A percentile compares a stretch with the other conserved stretches of the same genome.
phyloP scores from a whole-genome alignment of 164 flowering plant species.

The Cinnamomum chago region DNA sequence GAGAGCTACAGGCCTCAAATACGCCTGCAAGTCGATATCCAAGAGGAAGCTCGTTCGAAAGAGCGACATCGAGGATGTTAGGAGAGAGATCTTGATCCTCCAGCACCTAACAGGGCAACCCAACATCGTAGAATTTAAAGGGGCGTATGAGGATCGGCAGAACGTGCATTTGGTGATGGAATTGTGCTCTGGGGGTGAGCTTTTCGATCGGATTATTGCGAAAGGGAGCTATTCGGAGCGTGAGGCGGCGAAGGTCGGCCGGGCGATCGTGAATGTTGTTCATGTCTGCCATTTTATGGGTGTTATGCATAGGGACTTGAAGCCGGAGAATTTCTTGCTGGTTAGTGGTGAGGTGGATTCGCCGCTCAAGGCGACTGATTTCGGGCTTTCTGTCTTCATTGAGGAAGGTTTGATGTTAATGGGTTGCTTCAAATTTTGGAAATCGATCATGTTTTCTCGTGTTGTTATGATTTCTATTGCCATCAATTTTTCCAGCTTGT shows the following conservation, averaged over 20 bases:
- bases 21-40: slow-evolving; percentile 82
- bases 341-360: slow-evolving; percentile 43
- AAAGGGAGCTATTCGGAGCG: slow-evolving; percentile 64
- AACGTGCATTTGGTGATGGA: slow-evolving; percentile 79
- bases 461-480: neutral
- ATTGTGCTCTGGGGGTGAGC: slow-evolving; percentile 84
- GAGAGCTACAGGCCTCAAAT: slow-evolving; percentile 43
- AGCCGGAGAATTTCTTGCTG: slow-evolving; percentile 91
- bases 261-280: slow-evolving; percentile 81
- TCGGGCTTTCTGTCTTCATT: slow-evolving; percentile 87
- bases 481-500: neutral
- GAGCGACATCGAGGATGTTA: slow-evolving; percentile 57
- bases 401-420: slow-evolving; percentile 48
- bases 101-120: slow-evolving; percentile 80
- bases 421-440: neutral
- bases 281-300: slow-evolving; percentile 93
- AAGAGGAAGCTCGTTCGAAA: slow-evolving; percentile 41
- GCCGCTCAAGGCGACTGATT: slow-evolving; percentile 71
- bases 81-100: slow-evolving; percentile 62
- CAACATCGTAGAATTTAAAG: slow-evolving; percentile 76
- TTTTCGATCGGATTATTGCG: slow-evolving; percentile 66
- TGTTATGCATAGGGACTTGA: slow-evolving; percentile 83
- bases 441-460: neutral
- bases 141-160: slow-evolving; percentile 71
- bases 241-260: slow-evolving; percentile 51